Evolutionary conservation across 768 basidiomycete genomes (phyloP), one percentile per base, ranked within the genome.

Genomic region (Termitomyces sp.): DNA sequence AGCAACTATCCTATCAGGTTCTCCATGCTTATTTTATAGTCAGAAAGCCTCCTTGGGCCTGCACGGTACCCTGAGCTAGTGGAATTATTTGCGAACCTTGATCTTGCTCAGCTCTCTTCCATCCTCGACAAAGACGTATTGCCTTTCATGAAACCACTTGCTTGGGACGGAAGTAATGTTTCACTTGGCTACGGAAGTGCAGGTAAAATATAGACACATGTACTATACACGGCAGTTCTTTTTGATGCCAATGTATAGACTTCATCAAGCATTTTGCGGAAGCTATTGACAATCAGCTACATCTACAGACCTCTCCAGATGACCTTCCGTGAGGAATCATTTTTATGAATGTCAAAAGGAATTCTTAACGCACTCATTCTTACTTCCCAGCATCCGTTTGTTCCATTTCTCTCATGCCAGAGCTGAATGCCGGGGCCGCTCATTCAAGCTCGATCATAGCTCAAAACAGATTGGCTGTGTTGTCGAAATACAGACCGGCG

Each of bases 31-130:
- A 54, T 45, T 33, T 13, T 20, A 54, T 26, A 20, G 2, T 24
- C 20, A 54, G 53, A 45, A 45, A 54, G n/a, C 16, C 42, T 18
- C 42, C 29, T 15, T 22, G 28, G 31, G 22, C 47, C 52, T 22
- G 29, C 18, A 13, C 48, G 51, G 47, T 54, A 29, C n/a, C 22
- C 81, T 78, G 75, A 77, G 28, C 68, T 89, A 44, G 73, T 86
- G 46, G 87, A 89, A 66, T 75, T 86, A 45, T 88, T 85, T 66
- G 80, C 82, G 2, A 81, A 88, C 62, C 79, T 91, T 75, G 88
- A 91, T 61, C 72, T 88, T 12, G 86, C 83, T 5, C 74, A 79
- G 15, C 65, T 89, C 12, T 76, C 79, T 34, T 78, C 82, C 37
- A 77, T 90, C 22, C 75, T 80, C 33, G 80, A 83, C 41, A 79